Conservation (phyloP, 1,284 basidiomycete genomes). For the Cryptococcus wingfieldii region DNA sequence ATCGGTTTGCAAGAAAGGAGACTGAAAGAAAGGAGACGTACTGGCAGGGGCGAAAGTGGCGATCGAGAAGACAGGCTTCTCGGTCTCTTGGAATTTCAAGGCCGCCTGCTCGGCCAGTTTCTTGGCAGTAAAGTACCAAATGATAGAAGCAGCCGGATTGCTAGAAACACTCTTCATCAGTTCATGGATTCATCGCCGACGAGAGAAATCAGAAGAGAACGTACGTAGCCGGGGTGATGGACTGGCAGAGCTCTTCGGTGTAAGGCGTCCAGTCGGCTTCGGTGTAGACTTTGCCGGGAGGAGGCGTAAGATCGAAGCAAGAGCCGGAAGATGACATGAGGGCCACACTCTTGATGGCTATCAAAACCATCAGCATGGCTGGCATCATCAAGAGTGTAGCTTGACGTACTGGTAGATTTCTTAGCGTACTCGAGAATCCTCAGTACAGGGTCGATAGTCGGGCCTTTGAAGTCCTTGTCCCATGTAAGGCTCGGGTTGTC, state of each 20-base stretch:
- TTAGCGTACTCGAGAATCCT: no score
- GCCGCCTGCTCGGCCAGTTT: slow-evolving; percentile 34
- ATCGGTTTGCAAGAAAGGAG: no score
- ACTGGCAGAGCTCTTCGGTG: background rate
- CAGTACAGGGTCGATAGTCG: no score
- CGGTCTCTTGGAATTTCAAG: slow-evolving; percentile 6
- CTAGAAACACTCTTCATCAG: no score
- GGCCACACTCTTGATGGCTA: slow-evolving; percentile 1
- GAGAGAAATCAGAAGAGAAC: no score
- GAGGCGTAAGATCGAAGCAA: slow-evolving; percentile 15
- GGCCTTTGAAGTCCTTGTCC: slow-evolving; percentile 20
- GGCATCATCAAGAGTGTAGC: slow-evolving; percentile 3
- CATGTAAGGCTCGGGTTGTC: slow-evolving; percentile 29
- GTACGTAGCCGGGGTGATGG: no score
- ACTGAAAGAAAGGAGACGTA: background rate
- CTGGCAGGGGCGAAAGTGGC: slow-evolving; percentile 4
- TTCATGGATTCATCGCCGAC: no score
- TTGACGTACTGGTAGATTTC: background rate
- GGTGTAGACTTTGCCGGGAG: slow-evolving; percentile 2
- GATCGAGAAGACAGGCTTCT: slow-evolving; percentile 15
- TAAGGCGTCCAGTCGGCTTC: background rate
- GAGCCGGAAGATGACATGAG: slow-evolving; percentile 21
- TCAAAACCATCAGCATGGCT: slow-evolving; percentile 13
- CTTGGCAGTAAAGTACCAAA: slow-evolving; percentile 22
- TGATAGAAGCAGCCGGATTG: no score